Percentiles rank a stretch among this genome's conserved stretches.
phyloP scores from a whole-genome alignment of 2,329 filamentous ascomycete genomes.

The Aspergillus sp. region DNA sequence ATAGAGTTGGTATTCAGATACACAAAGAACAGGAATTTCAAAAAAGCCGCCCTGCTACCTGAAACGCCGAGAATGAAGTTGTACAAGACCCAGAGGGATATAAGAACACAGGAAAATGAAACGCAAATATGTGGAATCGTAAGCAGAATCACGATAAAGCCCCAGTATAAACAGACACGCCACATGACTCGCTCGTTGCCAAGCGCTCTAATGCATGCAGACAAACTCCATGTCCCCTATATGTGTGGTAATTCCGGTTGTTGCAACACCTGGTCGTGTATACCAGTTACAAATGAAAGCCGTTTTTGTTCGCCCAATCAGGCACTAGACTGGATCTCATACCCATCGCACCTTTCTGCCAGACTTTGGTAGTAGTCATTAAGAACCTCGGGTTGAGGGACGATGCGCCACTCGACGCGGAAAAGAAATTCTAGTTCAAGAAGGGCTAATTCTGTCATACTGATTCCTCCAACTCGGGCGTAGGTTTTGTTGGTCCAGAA shows the following conservation, averaged over 20 bases:
- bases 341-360: constrained; percentile 66
- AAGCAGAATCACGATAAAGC: not conserved
- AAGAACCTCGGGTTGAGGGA: constrained; percentile 89
- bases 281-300: not conserved
- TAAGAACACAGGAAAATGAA: constrained; percentile 5
- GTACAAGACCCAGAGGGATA: constrained; percentile 14
- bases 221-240: constrained; percentile 19
- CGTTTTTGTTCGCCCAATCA: not conserved
- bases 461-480: constrained; percentile 88
- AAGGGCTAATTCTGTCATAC: constrained; percentile 82
- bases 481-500: constrained; percentile 99
- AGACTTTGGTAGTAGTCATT: constrained; percentile 91
- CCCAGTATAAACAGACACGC: constrained; percentile 2
- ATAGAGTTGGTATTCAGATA: not conserved
- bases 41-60: constrained; percentile 6
- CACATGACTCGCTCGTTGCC: not conserved
- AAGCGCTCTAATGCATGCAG: constrained; percentile 15
- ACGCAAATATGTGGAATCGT: not conserved
- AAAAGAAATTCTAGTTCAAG: constrained; percentile 92
- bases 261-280: not conserved
- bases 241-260: constrained; percentile 17
- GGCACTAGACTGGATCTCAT: constrained; percentile 49
- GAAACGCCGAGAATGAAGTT: constrained; percentile 8
- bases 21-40: not conserved
- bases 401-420: constrained; percentile 92